Evolutionary conservation across 768 basidiomycete genomes (phyloP), one percentile per base, ranked within the genome.

Genomic region (Pleurotus pulmonarius): DNA sequence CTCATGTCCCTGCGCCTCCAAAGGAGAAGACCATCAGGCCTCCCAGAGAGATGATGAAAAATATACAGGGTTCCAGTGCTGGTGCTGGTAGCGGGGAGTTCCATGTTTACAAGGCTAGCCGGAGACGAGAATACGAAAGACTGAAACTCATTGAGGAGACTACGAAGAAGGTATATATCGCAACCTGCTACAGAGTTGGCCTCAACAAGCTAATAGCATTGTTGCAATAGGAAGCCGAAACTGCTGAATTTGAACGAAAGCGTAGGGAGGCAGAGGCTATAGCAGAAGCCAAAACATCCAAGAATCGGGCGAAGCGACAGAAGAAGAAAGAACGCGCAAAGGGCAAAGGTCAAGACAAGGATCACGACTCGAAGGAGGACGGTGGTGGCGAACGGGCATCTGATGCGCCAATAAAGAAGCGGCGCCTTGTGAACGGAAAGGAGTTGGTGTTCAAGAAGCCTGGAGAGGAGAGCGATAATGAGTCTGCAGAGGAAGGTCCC

Each of bases 11-110:
- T 1, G 64, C 81, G n/a, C 77, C 90, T 1, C 88, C 89, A 4
- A 90, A 91, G 69, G 89, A 91, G 60, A 94, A 92, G 75, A 79
- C 78, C 0, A 76, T 98, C 26, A 78, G 94, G 16, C 77, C 94
- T 1, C 79, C 95, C 7, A 79, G 92, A 48, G 97, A 94, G 69
- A 94, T 94, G 92, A 98, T 99, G 92, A 98, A 97, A 81, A 98
- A 98, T 64, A 96, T 99, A 5, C 95, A 98, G 70, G 97, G 97
- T 0, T 95, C 92, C 13, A 93, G 92, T 70, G 94, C 97, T 5
- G 97, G 96, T 45, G 97, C 97, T 15, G 97, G 97, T 49, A 93
- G 91, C 56, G 96, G 96, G 43, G 95, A 96, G 71, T 98, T 98
- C 67, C 97, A 99, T 68, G 97, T 99, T 0, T 99, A 98, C 76